A percentile compares a stretch with the other conserved stretches of the same genome.
Conservation (phyloP, 441 rosid species). For the Raphanus hybrid region DNA sequence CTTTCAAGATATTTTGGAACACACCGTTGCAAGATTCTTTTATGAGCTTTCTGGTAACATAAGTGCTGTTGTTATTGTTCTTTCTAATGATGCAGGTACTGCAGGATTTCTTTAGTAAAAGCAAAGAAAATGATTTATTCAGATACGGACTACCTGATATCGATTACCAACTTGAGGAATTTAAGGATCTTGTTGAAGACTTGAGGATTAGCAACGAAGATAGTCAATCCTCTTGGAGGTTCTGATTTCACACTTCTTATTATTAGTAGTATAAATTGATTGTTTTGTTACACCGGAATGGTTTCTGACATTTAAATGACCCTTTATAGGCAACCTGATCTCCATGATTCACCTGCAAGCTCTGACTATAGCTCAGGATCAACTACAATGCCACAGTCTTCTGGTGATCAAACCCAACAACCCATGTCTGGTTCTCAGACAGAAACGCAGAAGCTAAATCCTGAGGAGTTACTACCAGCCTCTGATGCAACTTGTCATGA, state of each 20-base stretch:
- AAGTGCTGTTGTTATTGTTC: background rate
- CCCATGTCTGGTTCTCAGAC: constrained; percentile 48
- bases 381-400: constrained; percentile 49
- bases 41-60: no score
- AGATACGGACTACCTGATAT: constrained; percentile 59
- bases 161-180: constrained; percentile 79
- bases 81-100: constrained; percentile 62
- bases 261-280: background rate
- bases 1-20: no score
- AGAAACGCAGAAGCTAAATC: constrained; percentile 49
- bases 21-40: no score
- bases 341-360: constrained; percentile 88
- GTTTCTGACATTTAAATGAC: constrained; percentile 18
- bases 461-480: constrained; percentile 39
- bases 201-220: constrained; percentile 65
- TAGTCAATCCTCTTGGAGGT: constrained; percentile 88
- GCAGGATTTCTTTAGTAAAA: constrained; percentile 71
- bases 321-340: constrained; percentile 73
- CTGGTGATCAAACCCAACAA: constrained; percentile 51
- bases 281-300: background rate
- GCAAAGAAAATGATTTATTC: constrained; percentile 67
- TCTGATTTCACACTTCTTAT: background rate
- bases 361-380: constrained; percentile 95
- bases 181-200: constrained; percentile 75
- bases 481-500: constrained; percentile 45